These are phyloP conservation scores for Lenwebbia sp. DNA, from an alignment of 345 rosid genomes.

Conservation along the genomic window DNA sequence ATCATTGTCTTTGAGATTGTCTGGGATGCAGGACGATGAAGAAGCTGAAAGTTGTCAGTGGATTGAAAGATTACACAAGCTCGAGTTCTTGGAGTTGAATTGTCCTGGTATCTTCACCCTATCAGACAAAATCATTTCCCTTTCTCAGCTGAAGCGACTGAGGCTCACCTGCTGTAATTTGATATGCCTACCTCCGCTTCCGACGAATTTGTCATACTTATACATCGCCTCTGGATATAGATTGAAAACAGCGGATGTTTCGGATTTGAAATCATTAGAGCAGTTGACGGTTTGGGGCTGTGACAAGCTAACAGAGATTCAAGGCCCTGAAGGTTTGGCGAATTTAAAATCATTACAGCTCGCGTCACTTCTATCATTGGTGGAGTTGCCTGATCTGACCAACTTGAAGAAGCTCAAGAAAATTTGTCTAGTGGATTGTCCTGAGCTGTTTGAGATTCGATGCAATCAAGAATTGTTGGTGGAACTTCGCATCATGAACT, in stretches of 20 bases:
- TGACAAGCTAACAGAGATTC: neutral
- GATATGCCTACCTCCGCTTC: neutral
- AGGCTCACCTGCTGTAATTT: neutral
- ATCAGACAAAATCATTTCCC: no score
- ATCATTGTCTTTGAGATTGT: no score
- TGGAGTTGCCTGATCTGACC: neutral
- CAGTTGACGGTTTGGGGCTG: no score
- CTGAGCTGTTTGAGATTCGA: neutral
- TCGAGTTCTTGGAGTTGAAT: no score
- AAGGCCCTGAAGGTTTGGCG: neutral
- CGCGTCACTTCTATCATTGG: neutral
- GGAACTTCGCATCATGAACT: neutral
- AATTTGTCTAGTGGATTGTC: no score
- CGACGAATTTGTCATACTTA: neutral
- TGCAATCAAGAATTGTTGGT: neutral
- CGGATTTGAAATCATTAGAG: no score
- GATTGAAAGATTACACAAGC: no score
- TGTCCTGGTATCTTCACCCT: no score
- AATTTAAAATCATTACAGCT: no score
- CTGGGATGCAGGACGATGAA: no score
- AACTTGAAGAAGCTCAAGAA: neutral
- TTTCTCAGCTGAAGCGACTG: neutral
- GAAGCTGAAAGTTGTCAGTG: no score
- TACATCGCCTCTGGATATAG: fast-evolving
- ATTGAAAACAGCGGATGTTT: no score